Evolutionary conservation across 2,329 filamentous ascomycete genomes (phyloP), one percentile per base, ranked within the genome.

Genomic region (Fusarium sp.): DNA sequence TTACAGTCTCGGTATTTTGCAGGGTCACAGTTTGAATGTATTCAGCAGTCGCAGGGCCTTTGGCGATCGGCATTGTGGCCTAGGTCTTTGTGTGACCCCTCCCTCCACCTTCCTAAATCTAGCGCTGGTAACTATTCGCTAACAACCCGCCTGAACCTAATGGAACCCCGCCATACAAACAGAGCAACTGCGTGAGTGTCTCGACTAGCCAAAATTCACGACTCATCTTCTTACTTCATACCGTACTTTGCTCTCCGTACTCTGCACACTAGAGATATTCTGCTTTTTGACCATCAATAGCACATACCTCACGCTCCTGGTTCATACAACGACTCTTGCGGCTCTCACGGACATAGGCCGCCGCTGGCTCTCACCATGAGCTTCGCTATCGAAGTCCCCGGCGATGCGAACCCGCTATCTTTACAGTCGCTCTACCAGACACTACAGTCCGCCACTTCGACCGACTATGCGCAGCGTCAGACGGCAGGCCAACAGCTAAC

Each of bases 351-450:
- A 70, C 64, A 64, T 55, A 64, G 59, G 67, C 64, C 47, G 36
- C 56, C 26, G 50, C 60, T 59, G 62, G 72, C 65, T 62, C 62
- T 65, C 61, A 77, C 63, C 75, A 93, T 93, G 91, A 88, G 84
- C 77, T 91, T 91, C 78, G 81, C 87, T 63, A 89, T 97, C 76
- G 94, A 97, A 82, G 89, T 94, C 62, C 87, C 92, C 8, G 94
- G 92, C 69, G 94, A 96, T 82, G 91, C 94, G 44, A 94, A 86
- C 71, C 92, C 92, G 56, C 83, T 94, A 67, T 89, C 80, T 62
- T 79, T 86, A 60, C 83, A 87, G 61, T 87, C 90, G 76, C 85
- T 94, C 26, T 89, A 88, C 75, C 87, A 87, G 67, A 87, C 87
- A 13, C 82, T 94, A 55, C 83, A 89, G 64, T 83, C 87, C 57